These are phyloP conservation scores for Arachis stenosperma DNA, from an alignment of 306 rosid species.

Conservation along the genomic window DNA sequence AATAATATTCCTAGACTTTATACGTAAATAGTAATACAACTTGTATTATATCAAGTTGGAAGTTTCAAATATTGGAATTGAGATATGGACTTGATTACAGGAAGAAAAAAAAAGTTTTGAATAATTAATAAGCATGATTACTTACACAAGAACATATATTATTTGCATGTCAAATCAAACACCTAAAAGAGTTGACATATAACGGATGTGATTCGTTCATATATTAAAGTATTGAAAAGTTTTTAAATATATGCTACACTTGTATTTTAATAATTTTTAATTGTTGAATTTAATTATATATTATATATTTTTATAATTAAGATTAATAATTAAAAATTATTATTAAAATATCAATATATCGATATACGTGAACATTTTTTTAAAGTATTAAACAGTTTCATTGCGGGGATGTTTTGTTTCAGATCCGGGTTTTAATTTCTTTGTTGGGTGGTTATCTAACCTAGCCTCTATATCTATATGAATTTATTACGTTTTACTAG, in stretches of 20 bases:
- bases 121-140: background rate
- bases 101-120: background rate
- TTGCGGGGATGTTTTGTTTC: background rate
- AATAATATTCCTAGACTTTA: no score
- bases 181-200: background rate
- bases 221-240: no score
- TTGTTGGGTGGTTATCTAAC: background rate
- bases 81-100: background rate
- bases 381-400: background rate
- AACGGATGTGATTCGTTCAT: background rate
- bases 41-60: no score
- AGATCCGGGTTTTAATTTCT: conserved; percentile 31
- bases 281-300: no score
- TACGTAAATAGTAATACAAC: no score
- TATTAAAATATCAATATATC: no score
- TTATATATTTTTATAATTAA: no score
- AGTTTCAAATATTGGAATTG: background rate
- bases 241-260: no score
- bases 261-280: no score
- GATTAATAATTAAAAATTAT: no score
- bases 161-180: background rate
- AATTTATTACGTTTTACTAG: background rate
- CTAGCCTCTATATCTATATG: background rate
- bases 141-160: background rate
- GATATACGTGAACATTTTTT: no score